Conservation (phyloP, 2,329 filamentous ascomycete species). For the Monilinia fructicola region DNA sequence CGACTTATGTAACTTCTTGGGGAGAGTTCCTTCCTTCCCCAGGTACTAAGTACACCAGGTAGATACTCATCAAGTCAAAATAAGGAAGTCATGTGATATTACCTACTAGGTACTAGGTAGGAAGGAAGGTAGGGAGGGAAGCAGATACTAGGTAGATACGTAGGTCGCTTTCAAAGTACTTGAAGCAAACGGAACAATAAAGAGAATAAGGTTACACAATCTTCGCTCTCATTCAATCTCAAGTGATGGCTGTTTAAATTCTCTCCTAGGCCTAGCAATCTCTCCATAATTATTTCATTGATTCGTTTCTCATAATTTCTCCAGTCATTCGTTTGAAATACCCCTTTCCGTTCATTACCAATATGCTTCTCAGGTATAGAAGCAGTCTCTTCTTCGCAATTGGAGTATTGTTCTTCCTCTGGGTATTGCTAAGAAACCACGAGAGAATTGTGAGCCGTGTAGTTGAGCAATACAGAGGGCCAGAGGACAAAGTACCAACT, state of each 20-base stretch:
- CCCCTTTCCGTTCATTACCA: neutral
- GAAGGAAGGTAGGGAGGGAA: too few relatives aligned
- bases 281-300: neutral
- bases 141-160: too few relatives aligned
- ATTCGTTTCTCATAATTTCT: neutral
- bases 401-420: constrained; percentile 3
- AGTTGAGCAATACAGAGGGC: constrained; percentile 13
- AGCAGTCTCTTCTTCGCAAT: constrained; percentile 11
- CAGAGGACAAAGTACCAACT: neutral
- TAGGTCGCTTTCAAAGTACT: neutral
- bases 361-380: constrained; percentile 20
- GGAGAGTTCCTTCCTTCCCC: constrained; percentile 5
- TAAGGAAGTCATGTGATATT: too few relatives aligned
- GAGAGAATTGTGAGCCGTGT: constrained; percentile 11
- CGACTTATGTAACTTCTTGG: neutral
- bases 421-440: constrained; percentile 14
- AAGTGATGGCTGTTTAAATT: neutral
- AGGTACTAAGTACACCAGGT: too few relatives aligned
- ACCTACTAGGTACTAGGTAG: too few relatives aligned
- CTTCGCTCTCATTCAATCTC: neutral
- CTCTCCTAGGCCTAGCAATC: neutral
- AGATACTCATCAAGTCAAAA: neutral
- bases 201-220: too few relatives aligned
- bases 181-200: neutral
- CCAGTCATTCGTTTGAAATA: neutral